Percentiles rank a stretch among this genome's conserved stretches.
Conservation (phyloP, 2,329 filamentous ascomycete genomes). For the Neopestalotiopsis rosae region DNA sequence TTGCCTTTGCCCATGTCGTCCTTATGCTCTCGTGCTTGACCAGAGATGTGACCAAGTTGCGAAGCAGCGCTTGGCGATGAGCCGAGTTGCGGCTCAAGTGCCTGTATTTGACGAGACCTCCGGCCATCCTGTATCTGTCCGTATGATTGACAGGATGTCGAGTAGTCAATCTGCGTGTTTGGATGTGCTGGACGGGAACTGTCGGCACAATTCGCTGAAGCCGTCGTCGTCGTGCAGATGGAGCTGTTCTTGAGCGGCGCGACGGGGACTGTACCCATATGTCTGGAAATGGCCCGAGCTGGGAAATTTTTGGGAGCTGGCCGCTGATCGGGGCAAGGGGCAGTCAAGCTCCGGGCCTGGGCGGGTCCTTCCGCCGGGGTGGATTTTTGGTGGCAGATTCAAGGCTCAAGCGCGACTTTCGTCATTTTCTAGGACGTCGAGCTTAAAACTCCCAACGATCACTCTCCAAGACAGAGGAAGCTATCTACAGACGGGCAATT, state of each 20-base stretch:
- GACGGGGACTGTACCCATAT: constrained; percentile 1
- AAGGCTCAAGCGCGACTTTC: constrained; percentile 27
- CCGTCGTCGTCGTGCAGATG: not conserved
- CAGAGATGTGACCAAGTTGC: constrained; percentile 94
- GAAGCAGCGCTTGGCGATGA: constrained; percentile 89
- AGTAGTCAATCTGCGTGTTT: not conserved
- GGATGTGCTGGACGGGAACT: not conserved
- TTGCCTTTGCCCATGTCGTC: constrained; percentile 96
- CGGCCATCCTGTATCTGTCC: constrained; percentile 70
- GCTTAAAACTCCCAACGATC: not conserved
- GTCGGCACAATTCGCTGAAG: not conserved
- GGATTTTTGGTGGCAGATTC: constrained; percentile 4
- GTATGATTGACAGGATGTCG: not conserved
- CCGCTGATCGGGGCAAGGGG: constrained; percentile 5
- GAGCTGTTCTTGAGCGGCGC: constrained; percentile 3
- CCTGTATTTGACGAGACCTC: constrained; percentile 85
- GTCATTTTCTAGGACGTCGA: constrained; percentile 25
- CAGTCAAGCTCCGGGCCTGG: constrained; percentile 4
- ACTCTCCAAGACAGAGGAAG: not conserved
- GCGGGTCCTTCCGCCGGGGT: constrained; percentile 4
- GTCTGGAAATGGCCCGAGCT: constrained; percentile 9
- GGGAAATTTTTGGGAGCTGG: constrained; percentile 14
- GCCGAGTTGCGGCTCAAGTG: constrained; percentile 85
- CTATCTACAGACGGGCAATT: constrained; percentile 1
- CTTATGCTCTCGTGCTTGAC: constrained; percentile 92